Conservation (phyloP, 1,284 basidiomycete species). For the Ustilago esculenta region DNA sequence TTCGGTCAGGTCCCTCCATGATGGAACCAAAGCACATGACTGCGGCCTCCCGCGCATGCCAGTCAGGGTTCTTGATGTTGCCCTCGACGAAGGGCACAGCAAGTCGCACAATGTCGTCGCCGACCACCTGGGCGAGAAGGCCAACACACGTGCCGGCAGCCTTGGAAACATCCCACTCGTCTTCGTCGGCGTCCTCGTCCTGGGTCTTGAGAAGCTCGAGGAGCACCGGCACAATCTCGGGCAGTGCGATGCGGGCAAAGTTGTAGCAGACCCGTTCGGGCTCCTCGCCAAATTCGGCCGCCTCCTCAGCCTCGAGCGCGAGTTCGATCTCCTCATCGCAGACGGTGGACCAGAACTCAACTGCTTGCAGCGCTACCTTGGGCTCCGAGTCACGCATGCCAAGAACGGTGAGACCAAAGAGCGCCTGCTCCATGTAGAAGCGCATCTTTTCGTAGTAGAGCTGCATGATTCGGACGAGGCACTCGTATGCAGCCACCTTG, state of each 20-base stretch:
- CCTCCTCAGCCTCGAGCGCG: conserved; percentile 92
- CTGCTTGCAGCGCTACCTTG: conserved; percentile 90
- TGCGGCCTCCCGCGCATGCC: conserved; percentile 95
- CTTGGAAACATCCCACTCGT: conserved; percentile 99
- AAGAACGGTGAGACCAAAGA: conserved; percentile 97
- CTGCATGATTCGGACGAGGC: conserved; percentile 94
- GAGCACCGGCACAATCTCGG: conserved; percentile 93
- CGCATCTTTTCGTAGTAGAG: conserved; percentile 99
- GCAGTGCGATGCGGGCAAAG: conserved; percentile 92
- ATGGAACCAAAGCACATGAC: conserved; percentile 99
- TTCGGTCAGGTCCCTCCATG: conserved; percentile 90
- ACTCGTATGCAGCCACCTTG: conserved; percentile 76
- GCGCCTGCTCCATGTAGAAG: conserved; percentile 98
- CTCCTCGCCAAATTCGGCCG: conserved; percentile 87
- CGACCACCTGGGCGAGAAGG: conserved; percentile 87
- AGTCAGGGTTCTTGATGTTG: conserved; percentile 88
- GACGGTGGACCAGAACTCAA: conserved; percentile 99
- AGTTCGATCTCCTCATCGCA: conserved; percentile 97
- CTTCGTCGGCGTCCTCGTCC: conserved; percentile 96
- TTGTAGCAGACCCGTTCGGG: conserved; percentile 86
- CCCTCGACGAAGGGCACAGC: conserved; percentile 98
- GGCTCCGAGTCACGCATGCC: conserved; percentile 96
- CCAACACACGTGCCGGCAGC: conserved; percentile 93
- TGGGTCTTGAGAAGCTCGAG: conserved; percentile 88
- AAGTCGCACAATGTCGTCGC: conserved; percentile 87